Evolutionary conservation across 2,329 filamentous ascomycete species (phyloP).

Genomic region (Microdochium nivale): DNA sequence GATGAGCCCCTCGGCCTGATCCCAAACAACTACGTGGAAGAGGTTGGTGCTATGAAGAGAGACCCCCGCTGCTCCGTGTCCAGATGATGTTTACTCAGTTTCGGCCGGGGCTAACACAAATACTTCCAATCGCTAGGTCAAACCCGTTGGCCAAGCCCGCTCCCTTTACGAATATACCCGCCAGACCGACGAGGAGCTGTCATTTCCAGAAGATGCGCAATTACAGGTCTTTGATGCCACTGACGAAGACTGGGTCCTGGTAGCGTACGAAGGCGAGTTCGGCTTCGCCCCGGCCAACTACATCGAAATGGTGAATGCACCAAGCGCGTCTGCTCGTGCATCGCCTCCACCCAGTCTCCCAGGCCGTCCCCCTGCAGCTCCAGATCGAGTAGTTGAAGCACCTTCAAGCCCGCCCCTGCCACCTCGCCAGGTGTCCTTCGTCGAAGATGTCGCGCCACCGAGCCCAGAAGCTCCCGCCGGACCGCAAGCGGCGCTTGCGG

Average conservation of each 20-base stretch:
- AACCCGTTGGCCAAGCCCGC: conserved; percentile 62
- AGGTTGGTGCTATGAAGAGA: conserved; percentile 50
- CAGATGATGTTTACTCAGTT: no score
- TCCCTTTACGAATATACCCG: conserved; percentile 97
- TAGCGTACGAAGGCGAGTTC: conserved; percentile 75
- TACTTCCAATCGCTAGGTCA: conserved; percentile 39
- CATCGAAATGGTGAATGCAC: conserved; percentile 59
- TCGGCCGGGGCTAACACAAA: conserved; percentile 44
- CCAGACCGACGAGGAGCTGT: conserved; percentile 96
- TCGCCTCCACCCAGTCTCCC: conserved; percentile 36
- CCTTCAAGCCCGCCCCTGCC: conserved; percentile 30
- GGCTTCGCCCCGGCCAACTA: conserved; percentile 96
- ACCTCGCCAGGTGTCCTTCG: conserved; percentile 17
- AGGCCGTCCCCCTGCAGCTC: conserved; percentile 23
- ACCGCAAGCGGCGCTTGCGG: conserved; percentile 46
- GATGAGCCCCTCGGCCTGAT: conserved; percentile 87
- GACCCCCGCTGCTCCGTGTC: no score
- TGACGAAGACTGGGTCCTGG: conserved; percentile 94
- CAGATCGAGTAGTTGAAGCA: conserved; percentile 16
- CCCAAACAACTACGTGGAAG: conserved; percentile 90
- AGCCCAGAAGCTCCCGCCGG: conserved; percentile 28
- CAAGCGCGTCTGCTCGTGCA: conserved; percentile 10
- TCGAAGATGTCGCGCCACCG: conserved; percentile 18
- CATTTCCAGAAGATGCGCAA: conserved; percentile 80
- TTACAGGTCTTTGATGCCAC: conserved; percentile 82